phyloP scores from a whole-genome alignment of 192 early-diverging fungal species.

The Coemansia sp. region DNA sequence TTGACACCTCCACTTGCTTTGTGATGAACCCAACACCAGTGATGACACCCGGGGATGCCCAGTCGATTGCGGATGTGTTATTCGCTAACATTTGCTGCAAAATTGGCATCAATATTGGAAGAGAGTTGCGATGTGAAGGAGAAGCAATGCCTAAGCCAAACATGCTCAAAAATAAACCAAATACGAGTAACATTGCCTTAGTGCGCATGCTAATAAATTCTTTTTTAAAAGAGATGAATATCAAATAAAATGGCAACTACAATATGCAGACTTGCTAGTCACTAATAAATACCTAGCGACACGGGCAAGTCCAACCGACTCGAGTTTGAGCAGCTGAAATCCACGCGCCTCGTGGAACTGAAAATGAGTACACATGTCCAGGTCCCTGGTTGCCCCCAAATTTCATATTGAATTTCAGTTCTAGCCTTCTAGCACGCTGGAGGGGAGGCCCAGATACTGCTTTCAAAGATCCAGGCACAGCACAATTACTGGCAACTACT shows the following conservation, averaged over 20 bases:
- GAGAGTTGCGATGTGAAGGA: background rate
- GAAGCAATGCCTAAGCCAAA: background rate
- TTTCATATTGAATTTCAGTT: background rate
- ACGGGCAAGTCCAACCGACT: background rate
- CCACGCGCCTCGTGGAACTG: background rate
- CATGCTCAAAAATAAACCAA: background rate
- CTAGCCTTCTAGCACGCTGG: background rate
- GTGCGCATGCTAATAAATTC: background rate
- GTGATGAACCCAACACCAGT: background rate
- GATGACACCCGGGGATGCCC: background rate
- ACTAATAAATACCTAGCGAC: too few species aligned
- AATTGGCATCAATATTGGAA: background rate
- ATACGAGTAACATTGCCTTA: slow-evolving; percentile 1
- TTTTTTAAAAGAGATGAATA: background rate
- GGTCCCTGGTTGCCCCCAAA: background rate
- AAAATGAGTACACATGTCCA: background rate
- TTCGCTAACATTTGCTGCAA: background rate
- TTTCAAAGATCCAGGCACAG: background rate
- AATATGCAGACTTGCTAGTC: background rate
- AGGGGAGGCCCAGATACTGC: slow-evolving; percentile 7
- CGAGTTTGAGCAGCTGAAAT: background rate
- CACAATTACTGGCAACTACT: slow-evolving; percentile 10
- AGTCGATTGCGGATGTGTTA: background rate
- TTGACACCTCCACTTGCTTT: slow-evolving; percentile 9
- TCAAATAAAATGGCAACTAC: background rate